A percentile compares a stretch with the other conserved stretches of the same genome.
Conservation (phyloP, 2,329 filamentous ascomycete genomes). For the Curvularia sp. region DNA sequence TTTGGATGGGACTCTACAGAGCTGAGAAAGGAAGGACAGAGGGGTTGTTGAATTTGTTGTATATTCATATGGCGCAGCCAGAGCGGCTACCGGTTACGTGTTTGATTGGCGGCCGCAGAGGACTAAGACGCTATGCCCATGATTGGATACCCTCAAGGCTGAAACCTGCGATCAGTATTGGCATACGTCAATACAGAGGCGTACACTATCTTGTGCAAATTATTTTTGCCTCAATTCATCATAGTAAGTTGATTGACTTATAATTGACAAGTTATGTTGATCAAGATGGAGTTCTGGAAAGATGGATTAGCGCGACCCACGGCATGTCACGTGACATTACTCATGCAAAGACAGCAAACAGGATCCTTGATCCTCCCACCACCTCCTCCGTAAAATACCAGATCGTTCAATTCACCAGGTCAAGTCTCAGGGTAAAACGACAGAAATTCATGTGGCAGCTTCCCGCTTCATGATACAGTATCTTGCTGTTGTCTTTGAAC, state of each 20-base stretch:
- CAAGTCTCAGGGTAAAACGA: background rate
- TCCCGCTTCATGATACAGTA: slow-evolving; percentile 26
- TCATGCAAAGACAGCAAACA: too few relatives aligned
- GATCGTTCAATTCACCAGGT: background rate
- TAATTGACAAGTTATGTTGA: background rate
- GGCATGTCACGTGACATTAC: background rate
- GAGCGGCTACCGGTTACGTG: background rate
- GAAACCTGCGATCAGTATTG: background rate
- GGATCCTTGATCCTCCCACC: too few relatives aligned
- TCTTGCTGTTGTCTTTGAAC: slow-evolving; percentile 32
- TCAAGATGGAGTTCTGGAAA: background rate
- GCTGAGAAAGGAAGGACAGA: background rate
- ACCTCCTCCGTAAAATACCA: background rate
- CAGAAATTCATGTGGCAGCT: slow-evolving; percentile 7
- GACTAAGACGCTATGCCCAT: background rate
- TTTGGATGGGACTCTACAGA: background rate
- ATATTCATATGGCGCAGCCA: background rate
- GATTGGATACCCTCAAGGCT: background rate
- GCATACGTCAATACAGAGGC: background rate
- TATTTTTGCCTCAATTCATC: background rate
- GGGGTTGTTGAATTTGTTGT: background rate
- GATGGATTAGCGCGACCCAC: background rate
- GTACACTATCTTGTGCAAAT: background rate
- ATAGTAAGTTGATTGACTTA: background rate
- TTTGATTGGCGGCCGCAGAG: background rate